Evolutionary conservation across 176 grass and related monocot genomes (phyloP).

Genomic region (barley (Hordeum vulgare)): DNA sequence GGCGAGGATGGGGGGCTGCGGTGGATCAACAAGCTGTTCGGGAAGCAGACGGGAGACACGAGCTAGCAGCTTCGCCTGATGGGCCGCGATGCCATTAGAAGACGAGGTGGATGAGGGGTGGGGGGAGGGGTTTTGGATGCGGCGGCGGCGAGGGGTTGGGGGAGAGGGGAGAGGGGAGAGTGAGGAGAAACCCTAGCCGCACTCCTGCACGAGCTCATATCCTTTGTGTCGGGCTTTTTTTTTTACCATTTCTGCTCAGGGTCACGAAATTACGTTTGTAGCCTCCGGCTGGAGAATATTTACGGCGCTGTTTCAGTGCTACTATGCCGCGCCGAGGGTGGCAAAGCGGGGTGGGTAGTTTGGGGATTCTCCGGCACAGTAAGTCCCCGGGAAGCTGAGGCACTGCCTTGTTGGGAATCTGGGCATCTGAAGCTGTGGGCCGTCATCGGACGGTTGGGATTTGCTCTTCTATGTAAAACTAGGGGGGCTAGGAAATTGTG

Average conservation of each 20-base stretch:
- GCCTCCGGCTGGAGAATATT: neutral
- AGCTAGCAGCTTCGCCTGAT: slow-evolving; percentile 24
- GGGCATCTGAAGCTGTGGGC: neutral
- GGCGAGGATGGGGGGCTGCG: neutral
- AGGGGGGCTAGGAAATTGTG: too few species aligned
- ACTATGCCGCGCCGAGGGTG: neutral
- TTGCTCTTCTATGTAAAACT: neutral
- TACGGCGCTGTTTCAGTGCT: neutral
- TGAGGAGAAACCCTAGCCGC: slow-evolving; percentile 78
- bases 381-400: neutral
- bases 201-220: slow-evolving; percentile 35
- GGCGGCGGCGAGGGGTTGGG: slow-evolving; percentile 24
- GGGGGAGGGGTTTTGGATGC: slow-evolving; percentile 30
- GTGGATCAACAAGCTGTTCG: neutral
- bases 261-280: neutral
- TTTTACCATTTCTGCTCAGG: neutral
- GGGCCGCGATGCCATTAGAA: slow-evolving; percentile 33
- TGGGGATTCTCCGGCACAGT: neutral
- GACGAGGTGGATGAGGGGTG: neutral
- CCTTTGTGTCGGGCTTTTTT: slow-evolving; percentile 20
- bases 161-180: neutral
- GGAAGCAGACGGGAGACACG: neutral
- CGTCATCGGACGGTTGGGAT: slow-evolving; percentile 6
- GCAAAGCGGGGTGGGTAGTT: neutral
- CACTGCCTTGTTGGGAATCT: neutral